Percentiles rank a stretch among this genome's conserved stretches.
Evolutionary conservation across 306 rosid genomes (phyloP).

Genomic region (Casuarina equisetifolia): DNA sequence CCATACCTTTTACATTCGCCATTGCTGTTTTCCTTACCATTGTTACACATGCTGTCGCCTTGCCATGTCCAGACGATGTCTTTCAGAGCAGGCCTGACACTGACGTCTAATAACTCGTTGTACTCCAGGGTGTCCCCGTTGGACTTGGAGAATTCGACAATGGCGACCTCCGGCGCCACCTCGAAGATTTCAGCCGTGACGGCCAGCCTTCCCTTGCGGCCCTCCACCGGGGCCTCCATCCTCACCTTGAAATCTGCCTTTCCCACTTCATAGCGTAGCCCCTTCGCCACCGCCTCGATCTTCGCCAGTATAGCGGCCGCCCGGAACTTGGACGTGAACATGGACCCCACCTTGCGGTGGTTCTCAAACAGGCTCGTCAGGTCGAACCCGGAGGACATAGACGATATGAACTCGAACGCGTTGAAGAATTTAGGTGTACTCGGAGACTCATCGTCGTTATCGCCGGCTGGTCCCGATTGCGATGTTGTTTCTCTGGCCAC

Average conservation of each 20-base stretch:
- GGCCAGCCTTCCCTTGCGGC: conserved; percentile 54
- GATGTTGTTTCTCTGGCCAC: not conserved
- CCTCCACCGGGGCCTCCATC: conserved; percentile 52
- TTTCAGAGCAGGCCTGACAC: conserved; percentile 65
- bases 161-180: conserved; percentile 72
- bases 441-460: not conserved
- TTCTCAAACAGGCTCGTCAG: conserved; percentile 68
- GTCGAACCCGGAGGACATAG: conserved; percentile 82
- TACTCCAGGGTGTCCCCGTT: conserved; percentile 78
- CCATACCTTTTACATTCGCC: conserved; percentile 15
- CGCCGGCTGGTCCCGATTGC: conserved; percentile 15
- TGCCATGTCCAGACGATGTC: conserved; percentile 94
- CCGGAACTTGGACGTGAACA: conserved; percentile 64
- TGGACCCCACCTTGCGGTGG: conserved; percentile 44
- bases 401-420: conserved; percentile 71
- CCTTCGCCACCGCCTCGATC: conserved; percentile 56
- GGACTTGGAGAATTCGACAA: conserved; percentile 71
- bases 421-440: conserved; percentile 63
- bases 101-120: conserved; percentile 60
- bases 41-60: conserved; percentile 42
- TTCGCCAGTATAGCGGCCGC: conserved; percentile 53
- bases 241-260: conserved; percentile 50
- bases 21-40: conserved; percentile 4
- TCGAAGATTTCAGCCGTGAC: conserved; percentile 73
- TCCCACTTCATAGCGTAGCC: conserved; percentile 43